Evolutionary conservation across 345 rosid species (phyloP).

Genomic region (Gossypium ekmanianum): DNA sequence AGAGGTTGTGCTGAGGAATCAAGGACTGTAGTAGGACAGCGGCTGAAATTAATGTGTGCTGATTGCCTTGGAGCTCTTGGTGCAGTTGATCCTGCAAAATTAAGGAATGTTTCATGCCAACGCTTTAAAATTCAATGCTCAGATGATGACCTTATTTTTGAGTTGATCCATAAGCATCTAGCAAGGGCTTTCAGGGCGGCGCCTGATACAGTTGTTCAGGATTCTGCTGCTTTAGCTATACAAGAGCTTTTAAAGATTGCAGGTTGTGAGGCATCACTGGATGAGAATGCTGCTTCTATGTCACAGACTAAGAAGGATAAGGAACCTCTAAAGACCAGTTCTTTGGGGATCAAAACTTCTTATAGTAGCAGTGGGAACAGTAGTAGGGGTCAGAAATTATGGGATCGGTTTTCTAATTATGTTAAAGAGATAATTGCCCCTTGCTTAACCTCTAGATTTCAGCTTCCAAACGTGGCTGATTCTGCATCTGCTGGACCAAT

Average conservation of each 20-base stretch:
- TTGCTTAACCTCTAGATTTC: conserved; percentile 91
- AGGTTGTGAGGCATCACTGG: conserved; percentile 93
- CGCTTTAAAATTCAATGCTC: conserved; percentile 97
- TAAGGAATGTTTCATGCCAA: conserved; percentile 59
- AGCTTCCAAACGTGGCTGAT: conserved; percentile 81
- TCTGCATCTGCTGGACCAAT: conserved; percentile 68
- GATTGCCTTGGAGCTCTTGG: conserved; percentile 95
- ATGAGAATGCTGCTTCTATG: conserved; percentile 53
- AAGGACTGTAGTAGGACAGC: conserved; percentile 82
- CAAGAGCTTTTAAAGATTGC: conserved; percentile 94
- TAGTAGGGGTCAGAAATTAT: conserved; percentile 80
- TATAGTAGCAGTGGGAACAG: conserved; percentile 38
- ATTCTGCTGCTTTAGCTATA: conserved; percentile 97
- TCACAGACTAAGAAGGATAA: conserved; percentile 35
- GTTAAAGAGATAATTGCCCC: conserved; percentile 96
- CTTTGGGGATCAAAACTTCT: conserved; percentile 31
- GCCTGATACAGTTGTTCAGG: conserved; percentile 85
- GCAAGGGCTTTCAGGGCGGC: conserved; percentile 99
- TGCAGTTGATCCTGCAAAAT: conserved; percentile 98
- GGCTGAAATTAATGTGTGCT: conserved; percentile 84
- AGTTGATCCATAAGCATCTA: conserved; percentile 84
- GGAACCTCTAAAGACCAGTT: conserved; percentile 26
- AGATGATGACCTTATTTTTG: conserved; percentile 97
- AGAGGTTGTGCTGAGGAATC: conserved; percentile 99
- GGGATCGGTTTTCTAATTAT: conserved; percentile 91